Base-by-base conservation (phyloP, 2,329 filamentous ascomycete genomes). In the Coleophoma cylindrospora region DNA sequence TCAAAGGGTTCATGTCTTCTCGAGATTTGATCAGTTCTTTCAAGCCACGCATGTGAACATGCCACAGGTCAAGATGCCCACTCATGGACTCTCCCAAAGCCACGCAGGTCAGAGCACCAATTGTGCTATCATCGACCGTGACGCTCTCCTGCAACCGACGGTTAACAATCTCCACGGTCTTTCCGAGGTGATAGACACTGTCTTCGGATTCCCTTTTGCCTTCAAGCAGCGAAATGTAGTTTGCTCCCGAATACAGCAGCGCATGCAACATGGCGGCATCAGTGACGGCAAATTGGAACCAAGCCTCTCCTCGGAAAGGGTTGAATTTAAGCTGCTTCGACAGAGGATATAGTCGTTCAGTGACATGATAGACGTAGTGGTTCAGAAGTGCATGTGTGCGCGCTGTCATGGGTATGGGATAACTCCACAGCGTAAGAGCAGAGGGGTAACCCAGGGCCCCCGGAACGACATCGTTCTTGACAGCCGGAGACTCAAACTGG, bases 211-310 rank as follows among this genome's bases (percentile, higher is more conserved):
- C 57, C 32, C 22, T 44, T 32, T 40, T 53, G 11, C 56, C 55
- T 43, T 53, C 43, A 3, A 54, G 34, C 21, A 59, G 41, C 4
- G 53, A 50, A n/a, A 60, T 17, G 43, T 54, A 56, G 1, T 58
- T 27, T 8, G 58, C 49, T 8, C 50, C 57, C 1, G 57, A 47
- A 50, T 61, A 61, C 13, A 61, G 40, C 44, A 60, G 47, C 2
- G 49, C 54, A 45, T 57, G 54, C 11, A 62, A 43, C 51, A 60
- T 57, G 3, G 53, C 54, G 15, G 55, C 48, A 52, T 62, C 58
- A 2, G 45, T 49, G 7, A 57, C 50, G 0, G 59, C 58, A 34
- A 50, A 56, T 9, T 45, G 56, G 19, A 62, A 56, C 58, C 59
- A 61, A 5, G 6, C 27, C 27, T 27, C 27, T 10, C 27, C 27